Percentiles rank a stretch among this genome's conserved stretches.
phyloP scores from a whole-genome alignment of 179 eudicot species.

The Sideroxylon spinosum region DNA sequence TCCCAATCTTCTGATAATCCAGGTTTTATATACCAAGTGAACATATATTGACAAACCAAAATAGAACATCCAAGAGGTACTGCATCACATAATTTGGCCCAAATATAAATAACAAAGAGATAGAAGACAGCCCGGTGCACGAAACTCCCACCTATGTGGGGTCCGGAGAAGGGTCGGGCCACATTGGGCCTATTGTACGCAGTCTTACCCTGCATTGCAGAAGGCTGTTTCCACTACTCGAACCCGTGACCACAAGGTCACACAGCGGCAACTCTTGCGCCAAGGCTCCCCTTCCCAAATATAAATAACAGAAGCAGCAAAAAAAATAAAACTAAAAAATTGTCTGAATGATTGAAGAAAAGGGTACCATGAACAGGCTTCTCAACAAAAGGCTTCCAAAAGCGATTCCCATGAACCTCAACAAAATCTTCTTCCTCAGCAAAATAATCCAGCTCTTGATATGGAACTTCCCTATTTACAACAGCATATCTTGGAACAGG shows the following conservation, averaged over 20 bases:
- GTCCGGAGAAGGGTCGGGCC: no score
- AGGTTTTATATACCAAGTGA: background rate
- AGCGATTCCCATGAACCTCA: constrained; percentile 80
- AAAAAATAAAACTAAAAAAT: background rate
- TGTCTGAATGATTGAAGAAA: background rate
- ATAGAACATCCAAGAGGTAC: background rate
- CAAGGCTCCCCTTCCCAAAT: no score
- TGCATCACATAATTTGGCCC: background rate
- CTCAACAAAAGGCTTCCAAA: constrained; percentile 98
- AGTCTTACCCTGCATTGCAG: no score
- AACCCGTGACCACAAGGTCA: no score
- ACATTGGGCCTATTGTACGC: no score
- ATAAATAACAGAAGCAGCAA: background rate
- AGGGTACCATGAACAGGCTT: constrained; percentile 85
- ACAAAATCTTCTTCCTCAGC: constrained; percentile 93
- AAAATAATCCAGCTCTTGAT: constrained; percentile 87
- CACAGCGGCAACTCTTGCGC: no score
- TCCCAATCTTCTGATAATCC: background rate
- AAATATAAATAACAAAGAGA: background rate
- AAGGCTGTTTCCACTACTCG: no score
- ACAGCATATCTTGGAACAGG: constrained; percentile 94
- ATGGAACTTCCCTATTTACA: constrained; percentile 74
- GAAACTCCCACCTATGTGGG: no score
- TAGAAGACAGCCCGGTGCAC: no score
- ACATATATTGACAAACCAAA: background rate